Base-by-base conservation (phyloP, 2,329 filamentous ascomycete species). In the Emergomyces orientalis region DNA sequence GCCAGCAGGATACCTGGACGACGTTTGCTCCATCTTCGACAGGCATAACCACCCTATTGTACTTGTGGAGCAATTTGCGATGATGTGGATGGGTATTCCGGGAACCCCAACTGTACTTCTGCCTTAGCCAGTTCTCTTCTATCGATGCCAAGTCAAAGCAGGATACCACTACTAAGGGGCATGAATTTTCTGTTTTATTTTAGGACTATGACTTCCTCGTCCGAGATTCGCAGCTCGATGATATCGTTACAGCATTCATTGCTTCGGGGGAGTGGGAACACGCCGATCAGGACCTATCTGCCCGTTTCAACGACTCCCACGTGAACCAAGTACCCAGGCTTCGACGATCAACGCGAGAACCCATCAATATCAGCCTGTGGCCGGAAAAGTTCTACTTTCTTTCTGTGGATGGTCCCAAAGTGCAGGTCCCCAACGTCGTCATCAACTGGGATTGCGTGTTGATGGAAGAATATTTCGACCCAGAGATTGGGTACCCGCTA, bases 121-220 rank as follows among this genome's bases (percentile, higher is more conserved):
- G 22, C 59, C 59, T 25, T 19, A 19, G 25, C 22, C 32, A 27
- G 39, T n/a, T 11, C 32, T 39, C 14, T 11, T 27, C 45, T 47
- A 2, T 45, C n/a, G 7, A n/a, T 45, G 9, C 19, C 22, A 52
- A 52, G 17, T 34, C 51, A 17, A 34, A 34, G 8, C n/a, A n/a
- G 11, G 30, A n/a, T 19, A 43, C 39, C 30, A 30, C 55, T 58
- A 39, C 51, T 22, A 17, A 37, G 9, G 27, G 34, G 4, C 8
- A 8, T 32, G 30, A 13, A 51, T 11, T 30, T 25, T 45, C 11
- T 34, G 7, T 19, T 14, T 45, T 27, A 9, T 13, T 27, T 17
- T 56, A 56, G 51, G 60, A 61, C 13, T 47, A 61, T n/a, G 60
- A 61, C 34, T 56, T 61, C 39, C 60, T 56, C 37, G 51, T 61